Conservation (phyloP, 163 green algal genomes). For the Scenedesmus sp. region DNA sequence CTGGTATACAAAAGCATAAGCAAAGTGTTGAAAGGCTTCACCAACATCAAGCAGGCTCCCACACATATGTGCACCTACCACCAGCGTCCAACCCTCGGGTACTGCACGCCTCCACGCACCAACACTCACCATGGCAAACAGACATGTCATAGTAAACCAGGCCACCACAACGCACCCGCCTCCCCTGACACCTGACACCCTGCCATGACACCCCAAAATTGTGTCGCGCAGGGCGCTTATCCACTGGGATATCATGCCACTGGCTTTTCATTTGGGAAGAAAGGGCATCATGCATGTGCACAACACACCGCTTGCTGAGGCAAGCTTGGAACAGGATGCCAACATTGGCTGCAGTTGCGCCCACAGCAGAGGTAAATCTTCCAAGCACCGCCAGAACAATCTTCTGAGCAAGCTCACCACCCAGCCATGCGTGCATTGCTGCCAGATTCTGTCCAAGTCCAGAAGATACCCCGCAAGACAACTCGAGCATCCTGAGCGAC, state of each 20-base stretch:
- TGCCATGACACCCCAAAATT: not conserved
- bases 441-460: not conserved
- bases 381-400: not conserved
- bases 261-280: conserved; percentile 13
- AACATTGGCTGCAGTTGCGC: not conserved
- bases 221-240: not conserved
- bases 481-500: not conserved
- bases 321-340: not conserved
- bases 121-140: not conserved
- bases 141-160: not conserved
- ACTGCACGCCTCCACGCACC: not conserved
- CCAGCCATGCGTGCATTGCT: not conserved
- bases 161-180: not conserved
- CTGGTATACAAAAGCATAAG: not conserved
- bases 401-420: not conserved
- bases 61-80: not conserved
- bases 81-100: too few species aligned
- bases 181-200: not conserved
- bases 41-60: not conserved
- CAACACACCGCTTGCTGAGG: not conserved
- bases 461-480: not conserved
- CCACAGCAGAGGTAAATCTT: not conserved
- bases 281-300: not conserved
- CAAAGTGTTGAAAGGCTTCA: not conserved
- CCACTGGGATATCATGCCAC: not conserved